phyloP scores from a whole-genome alignment of 768 basidiomycete genomes.

The Phaffia australis region DNA sequence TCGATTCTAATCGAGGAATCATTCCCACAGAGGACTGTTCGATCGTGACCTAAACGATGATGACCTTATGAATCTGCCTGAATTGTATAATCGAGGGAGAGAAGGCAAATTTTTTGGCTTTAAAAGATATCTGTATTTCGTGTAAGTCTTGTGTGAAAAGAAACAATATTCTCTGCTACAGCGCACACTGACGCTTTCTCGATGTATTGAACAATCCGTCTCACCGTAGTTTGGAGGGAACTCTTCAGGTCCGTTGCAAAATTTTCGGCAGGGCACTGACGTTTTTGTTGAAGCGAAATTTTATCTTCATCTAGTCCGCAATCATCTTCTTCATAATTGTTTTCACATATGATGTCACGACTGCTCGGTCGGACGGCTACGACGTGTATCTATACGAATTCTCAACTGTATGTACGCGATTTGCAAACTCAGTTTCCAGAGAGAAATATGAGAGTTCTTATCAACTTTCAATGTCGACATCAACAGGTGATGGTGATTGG shows the following conservation, averaged over 20 bases:
- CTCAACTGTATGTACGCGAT: too few relatives aligned
- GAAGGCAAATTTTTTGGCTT: conserved; percentile 78
- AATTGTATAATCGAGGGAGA: conserved; percentile 91
- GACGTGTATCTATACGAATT: conserved; percentile 38
- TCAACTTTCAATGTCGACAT: too few relatives aligned
- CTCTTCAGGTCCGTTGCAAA: conserved; percentile 55
- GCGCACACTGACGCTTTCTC: too few relatives aligned
- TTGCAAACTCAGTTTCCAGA: neutral
- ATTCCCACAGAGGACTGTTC: conserved; percentile 85
- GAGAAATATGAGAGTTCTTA: neutral
- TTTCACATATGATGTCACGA: conserved; percentile 63
- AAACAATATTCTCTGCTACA: too few relatives aligned
- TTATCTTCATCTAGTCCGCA: conserved; percentile 55
- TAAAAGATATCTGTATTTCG: conserved; percentile 61
- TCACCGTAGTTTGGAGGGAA: conserved; percentile 39
- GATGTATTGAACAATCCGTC: too few relatives aligned
- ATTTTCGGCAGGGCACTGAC: neutral
- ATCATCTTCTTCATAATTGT: conserved; percentile 79
- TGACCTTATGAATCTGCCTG: conserved; percentile 82
- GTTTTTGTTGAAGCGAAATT: neutral
- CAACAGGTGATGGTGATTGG: conserved; percentile 69
- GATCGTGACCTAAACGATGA: conserved; percentile 89
- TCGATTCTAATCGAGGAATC: conserved; percentile 47
- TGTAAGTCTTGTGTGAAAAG: conserved; percentile 36
- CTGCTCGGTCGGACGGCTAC: conserved; percentile 70